phyloP scores from a whole-genome alignment of 768 basidiomycete species.

The Tulasnella sp. region DNA sequence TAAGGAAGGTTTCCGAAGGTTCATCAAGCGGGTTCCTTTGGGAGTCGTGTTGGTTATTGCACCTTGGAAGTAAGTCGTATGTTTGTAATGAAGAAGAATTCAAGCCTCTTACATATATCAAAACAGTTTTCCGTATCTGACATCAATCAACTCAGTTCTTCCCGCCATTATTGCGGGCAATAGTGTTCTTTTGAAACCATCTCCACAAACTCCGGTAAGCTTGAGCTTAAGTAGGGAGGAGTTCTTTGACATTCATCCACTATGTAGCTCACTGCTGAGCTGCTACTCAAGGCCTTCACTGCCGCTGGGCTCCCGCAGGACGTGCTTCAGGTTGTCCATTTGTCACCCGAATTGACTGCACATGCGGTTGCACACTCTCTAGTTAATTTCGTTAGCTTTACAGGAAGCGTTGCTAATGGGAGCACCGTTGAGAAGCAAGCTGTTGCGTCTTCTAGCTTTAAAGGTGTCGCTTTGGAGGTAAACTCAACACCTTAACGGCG shows the following conservation, averaged over 20 bases:
- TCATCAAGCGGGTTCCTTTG: constrained; percentile 68
- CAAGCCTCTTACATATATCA: background rate
- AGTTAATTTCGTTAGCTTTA: constrained; percentile 80
- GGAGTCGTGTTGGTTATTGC: constrained; percentile 82
- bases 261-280: constrained; percentile 55
- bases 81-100: background rate
- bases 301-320: constrained; percentile 66
- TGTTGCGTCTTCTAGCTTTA: constrained; percentile 54
- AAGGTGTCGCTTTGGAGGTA: constrained; percentile 77
- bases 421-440: constrained; percentile 60
- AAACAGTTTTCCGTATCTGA: constrained; percentile 74
- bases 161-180: constrained; percentile 86
- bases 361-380: constrained; percentile 48
- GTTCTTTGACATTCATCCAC: background rate
- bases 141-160: constrained; percentile 80
- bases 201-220: constrained; percentile 73
- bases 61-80: constrained; percentile 70
- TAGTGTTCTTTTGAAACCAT: constrained; percentile 83
- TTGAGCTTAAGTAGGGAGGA: background rate
- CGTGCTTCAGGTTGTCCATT: constrained; percentile 62
- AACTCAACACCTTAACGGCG: constrained; percentile 3
- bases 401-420: constrained; percentile 75
- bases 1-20: constrained; percentile 70
- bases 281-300: constrained; percentile 54
- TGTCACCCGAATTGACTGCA: constrained; percentile 48